Percentiles rank a stretch among this genome's conserved stretches.
Evolutionary conservation across 208 protist genomes (phyloP).

Genomic region (Leishmania amazonensis): DNA sequence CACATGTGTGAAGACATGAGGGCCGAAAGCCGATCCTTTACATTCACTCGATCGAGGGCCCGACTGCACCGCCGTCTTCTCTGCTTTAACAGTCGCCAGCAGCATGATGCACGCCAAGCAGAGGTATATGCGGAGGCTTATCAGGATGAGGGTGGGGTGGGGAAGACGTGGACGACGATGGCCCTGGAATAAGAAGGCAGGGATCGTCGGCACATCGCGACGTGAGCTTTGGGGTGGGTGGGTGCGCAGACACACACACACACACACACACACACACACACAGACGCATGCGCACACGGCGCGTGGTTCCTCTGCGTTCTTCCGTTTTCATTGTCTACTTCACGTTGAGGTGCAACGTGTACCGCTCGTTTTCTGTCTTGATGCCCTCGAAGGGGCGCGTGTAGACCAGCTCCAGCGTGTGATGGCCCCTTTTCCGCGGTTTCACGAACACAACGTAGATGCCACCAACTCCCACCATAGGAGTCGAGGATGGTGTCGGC

Average conservation of each 20-base stretch:
- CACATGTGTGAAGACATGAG: background rate
- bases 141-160: background rate
- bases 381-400: slow-evolving; percentile 39
- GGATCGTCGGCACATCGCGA: background rate
- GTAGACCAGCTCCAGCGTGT: slow-evolving; percentile 58
- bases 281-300: background rate
- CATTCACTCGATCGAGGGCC: background rate
- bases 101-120: background rate
- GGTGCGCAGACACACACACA: too few relatives aligned
- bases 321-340: slow-evolving; percentile 8
- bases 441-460: slow-evolving; percentile 45
- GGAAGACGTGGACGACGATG: background rate
- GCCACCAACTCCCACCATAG: slow-evolving; percentile 49
- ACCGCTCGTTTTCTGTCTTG: slow-evolving; percentile 31
- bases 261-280: too few relatives aligned
- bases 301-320: background rate
- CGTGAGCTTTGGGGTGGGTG: background rate
- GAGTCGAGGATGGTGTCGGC: background rate
- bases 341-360: slow-evolving; percentile 46
- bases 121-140: background rate
- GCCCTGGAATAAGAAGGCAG: background rate
- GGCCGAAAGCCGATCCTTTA: too few relatives aligned
- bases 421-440: slow-evolving; percentile 28
- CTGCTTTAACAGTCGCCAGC: background rate
- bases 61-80: background rate